Evolutionary conservation across 169 alveolate genomes (phyloP), one percentile per base, ranked within the genome.

Genomic region (Plasmodium gonderi): DNA sequence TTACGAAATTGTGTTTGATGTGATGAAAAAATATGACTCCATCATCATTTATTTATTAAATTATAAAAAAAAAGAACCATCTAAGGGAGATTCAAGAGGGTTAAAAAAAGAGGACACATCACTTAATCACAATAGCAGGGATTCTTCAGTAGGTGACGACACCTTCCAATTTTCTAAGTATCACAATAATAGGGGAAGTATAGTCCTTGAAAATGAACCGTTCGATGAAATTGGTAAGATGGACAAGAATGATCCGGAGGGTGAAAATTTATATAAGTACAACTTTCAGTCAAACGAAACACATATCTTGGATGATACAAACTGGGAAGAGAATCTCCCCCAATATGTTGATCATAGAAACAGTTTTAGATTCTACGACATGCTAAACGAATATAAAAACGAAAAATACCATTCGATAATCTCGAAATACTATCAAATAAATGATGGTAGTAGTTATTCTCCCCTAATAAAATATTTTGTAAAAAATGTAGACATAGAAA

Each of bases 1-100:
- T n/a, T 87, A 75, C 29, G 89, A 87, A 87, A 75, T 87, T 64
- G 67, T 64, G 68, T 54, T 87, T 87, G 93, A 87, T 42, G 69
- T 87, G 20, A 23, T 87, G 44, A 87, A 87, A 14, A 87, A 75
- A 20, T 87, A 87, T 54, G 89, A 87, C 79, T 87, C 67, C 40
- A 54, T 87, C 29, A 87, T 87, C 20, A 87, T 60, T 36, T 75
- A 75, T 75, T 76, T 87, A 75, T 54, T 87, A 87, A 87, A 42
- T 38, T 75, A 67, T 23, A 0, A 40, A n/a, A 74, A 75, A 17
- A 42, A 87, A 11, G 1, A 14, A 17, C 20, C 20, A 38, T 60
- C 74, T 17, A 29, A 67, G 1, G n/a, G 29, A 14, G 64, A n/a
- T n/a, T 31, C 8, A 20, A 49, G 7, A 20, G 75, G 79, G 60